A percentile compares a stretch with the other conserved stretches of the same genome.
These are phyloP conservation scores for Hylodesmum podocarpum DNA, from an alignment of 306 rosid species.

Conservation along the genomic window DNA sequence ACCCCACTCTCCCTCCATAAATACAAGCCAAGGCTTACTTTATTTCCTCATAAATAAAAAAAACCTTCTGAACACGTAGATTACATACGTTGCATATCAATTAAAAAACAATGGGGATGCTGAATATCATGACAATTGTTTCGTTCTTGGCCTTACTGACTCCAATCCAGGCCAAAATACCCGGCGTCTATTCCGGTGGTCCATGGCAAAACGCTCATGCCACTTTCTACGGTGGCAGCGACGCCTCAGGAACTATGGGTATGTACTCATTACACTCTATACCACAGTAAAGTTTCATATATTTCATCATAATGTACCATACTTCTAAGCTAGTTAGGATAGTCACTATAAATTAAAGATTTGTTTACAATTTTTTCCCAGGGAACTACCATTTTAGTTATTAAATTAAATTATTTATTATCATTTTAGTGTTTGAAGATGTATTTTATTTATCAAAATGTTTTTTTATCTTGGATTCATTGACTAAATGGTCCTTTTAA, in stretches of 20 bases:
- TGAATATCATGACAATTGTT: conserved; percentile 14
- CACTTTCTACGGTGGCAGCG: conserved; percentile 66
- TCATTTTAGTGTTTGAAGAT: too few relatives aligned
- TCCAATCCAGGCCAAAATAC: conserved; percentile 31
- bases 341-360: too few relatives aligned
- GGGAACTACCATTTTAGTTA: too few relatives aligned
- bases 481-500: too few relatives aligned
- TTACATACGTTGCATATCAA: background rate
- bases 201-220: conserved; percentile 64
- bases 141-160: background rate
- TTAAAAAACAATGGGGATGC: conserved; percentile 30
- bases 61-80: background rate
- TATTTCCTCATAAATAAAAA: background rate
- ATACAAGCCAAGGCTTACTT: conserved; percentile 7
- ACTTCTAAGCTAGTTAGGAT: too few relatives aligned
- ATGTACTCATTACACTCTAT: background rate
- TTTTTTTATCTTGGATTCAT: too few relatives aligned
- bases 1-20: conserved; percentile 34
- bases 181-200: conserved; percentile 44
- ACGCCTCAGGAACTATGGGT: conserved; percentile 79
- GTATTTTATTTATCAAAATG: too few relatives aligned
- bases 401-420: too few relatives aligned
- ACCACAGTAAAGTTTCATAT: background rate
- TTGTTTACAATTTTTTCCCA: too few relatives aligned
- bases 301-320: background rate